These are phyloP conservation scores for Euryodendron excelsum DNA, from an alignment of 148 eudicot genomes.

Conservation along the genomic window DNA sequence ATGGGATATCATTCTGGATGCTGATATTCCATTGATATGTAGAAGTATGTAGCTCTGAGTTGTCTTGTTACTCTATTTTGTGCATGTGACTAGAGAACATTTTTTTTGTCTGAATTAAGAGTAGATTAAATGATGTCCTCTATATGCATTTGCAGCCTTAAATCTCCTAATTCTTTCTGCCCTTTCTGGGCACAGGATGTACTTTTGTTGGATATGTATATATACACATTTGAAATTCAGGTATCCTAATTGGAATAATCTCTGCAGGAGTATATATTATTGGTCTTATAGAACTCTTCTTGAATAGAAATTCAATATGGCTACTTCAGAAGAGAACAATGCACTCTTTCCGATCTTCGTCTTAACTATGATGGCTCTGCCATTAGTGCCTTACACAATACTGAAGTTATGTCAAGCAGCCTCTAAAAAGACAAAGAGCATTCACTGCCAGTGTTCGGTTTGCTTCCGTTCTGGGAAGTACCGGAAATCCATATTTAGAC, in stretches of 20 bases:
- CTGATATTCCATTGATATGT: too few species aligned
- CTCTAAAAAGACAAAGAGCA: slow-evolving; percentile 60
- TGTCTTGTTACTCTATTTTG: neutral
- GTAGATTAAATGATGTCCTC: neutral
- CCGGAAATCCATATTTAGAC: slow-evolving; percentile 61
- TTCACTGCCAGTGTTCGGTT: slow-evolving; percentile 73
- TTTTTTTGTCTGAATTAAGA: neutral
- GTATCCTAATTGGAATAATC: neutral
- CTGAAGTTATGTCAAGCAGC: slow-evolving; percentile 63
- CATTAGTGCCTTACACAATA: slow-evolving; percentile 89
- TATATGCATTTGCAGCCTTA: neutral
- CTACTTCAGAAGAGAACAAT: slow-evolving; percentile 82
- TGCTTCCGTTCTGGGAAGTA: slow-evolving; percentile 86
- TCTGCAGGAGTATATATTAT: slow-evolving; percentile 5
- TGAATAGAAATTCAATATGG: slow-evolving; percentile 41
- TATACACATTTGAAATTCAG: neutral
- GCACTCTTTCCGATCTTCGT: slow-evolving; percentile 85
- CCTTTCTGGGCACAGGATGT: neutral
- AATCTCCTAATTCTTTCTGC: neutral
- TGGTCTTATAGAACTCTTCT: neutral
- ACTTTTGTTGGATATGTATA: neutral
- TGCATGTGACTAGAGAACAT: neutral
- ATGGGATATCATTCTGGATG: too few species aligned
- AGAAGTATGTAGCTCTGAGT: too few species aligned
- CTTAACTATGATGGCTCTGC: slow-evolving; percentile 82